A percentile compares a stretch with the other conserved stretches of the same genome.
These are phyloP conservation scores for Fusarium nurragi DNA, from an alignment of 2,329 filamentous ascomycete species.

Conservation along the genomic window DNA sequence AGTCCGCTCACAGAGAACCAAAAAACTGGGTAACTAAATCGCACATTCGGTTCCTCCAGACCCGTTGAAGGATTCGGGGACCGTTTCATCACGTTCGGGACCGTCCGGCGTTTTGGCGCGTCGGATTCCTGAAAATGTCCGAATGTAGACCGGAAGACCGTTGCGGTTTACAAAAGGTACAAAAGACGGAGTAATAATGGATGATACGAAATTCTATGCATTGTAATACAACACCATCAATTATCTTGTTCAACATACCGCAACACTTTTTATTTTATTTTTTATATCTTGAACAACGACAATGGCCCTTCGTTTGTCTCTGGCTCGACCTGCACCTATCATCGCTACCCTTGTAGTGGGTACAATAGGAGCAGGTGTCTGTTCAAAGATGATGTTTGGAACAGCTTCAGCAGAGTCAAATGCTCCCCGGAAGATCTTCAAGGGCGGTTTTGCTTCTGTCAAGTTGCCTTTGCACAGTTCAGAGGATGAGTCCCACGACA, in stretches of 20 bases:
- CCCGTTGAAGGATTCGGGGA: background rate
- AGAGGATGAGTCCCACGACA: constrained; percentile 66
- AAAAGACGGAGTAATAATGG: too few species aligned
- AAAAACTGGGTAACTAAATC: background rate
- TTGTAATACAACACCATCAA: background rate
- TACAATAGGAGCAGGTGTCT: constrained; percentile 27
- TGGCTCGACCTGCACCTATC: constrained; percentile 36
- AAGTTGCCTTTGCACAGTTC: constrained; percentile 61
- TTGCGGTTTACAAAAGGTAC: background rate
- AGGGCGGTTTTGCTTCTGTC: constrained; percentile 53
- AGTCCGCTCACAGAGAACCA: background rate
- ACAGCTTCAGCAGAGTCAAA: constrained; percentile 37
- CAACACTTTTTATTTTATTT: background rate
- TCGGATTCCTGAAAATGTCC: constrained; percentile 22
- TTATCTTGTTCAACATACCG: accelerated
- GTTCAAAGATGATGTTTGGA: constrained; percentile 35
- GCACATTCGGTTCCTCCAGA: background rate
- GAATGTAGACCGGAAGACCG: constrained; percentile 15
- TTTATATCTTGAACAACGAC: background rate
- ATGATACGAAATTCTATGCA: background rate
- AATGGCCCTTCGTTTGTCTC: constrained; percentile 27
- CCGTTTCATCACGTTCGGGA: background rate
- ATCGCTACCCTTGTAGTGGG: constrained; percentile 38
- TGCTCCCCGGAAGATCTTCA: constrained; percentile 44
- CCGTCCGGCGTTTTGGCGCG: background rate